These are phyloP conservation scores for Scutellaria minor DNA, from an alignment of 257 asterid species.

Conservation along the genomic window DNA sequence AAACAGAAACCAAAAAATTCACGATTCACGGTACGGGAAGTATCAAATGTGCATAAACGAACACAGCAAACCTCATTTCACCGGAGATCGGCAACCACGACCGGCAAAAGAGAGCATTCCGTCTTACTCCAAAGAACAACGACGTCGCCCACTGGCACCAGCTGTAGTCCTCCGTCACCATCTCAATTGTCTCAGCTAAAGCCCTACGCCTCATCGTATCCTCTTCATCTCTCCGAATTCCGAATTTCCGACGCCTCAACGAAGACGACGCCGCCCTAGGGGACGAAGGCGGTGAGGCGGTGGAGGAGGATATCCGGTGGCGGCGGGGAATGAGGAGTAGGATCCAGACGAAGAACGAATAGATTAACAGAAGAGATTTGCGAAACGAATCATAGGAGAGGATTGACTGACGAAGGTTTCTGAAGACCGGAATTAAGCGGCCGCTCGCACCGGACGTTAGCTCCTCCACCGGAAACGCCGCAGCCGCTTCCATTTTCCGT, in stretches of 20 bases:
- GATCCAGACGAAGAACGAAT: slow-evolving; percentile 80
- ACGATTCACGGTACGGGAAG: background rate
- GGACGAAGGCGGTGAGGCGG: slow-evolving; percentile 70
- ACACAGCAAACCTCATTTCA: slow-evolving; percentile 60
- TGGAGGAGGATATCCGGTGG: slow-evolving; percentile 50
- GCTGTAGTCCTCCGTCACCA: slow-evolving; percentile 53
- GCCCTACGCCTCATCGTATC: slow-evolving; percentile 90
- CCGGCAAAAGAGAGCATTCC: slow-evolving; percentile 91
- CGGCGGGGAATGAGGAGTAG: slow-evolving; percentile 67
- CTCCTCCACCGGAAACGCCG: slow-evolving; percentile 76
- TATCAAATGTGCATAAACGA: slow-evolving; percentile 3
- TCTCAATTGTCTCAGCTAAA: slow-evolving; percentile 83
- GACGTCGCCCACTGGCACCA: slow-evolving; percentile 72
- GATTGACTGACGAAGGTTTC: slow-evolving; percentile 66
- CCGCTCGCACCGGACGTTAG: slow-evolving; percentile 99
- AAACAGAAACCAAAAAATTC: background rate
- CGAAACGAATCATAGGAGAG: slow-evolving; percentile 58
- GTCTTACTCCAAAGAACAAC: slow-evolving; percentile 68
- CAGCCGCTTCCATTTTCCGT: slow-evolving; percentile 58
- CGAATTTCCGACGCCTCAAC: slow-evolving; percentile 58
- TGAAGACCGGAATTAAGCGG: slow-evolving; percentile 84
- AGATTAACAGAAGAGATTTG: slow-evolving; percentile 47
- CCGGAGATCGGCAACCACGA: slow-evolving; percentile 88
- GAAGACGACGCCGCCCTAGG: slow-evolving; percentile 45
- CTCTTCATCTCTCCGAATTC: slow-evolving; percentile 83